Conservation (phyloP, 768 basidiomycete species). For the Boletus rubroflammeus region DNA sequence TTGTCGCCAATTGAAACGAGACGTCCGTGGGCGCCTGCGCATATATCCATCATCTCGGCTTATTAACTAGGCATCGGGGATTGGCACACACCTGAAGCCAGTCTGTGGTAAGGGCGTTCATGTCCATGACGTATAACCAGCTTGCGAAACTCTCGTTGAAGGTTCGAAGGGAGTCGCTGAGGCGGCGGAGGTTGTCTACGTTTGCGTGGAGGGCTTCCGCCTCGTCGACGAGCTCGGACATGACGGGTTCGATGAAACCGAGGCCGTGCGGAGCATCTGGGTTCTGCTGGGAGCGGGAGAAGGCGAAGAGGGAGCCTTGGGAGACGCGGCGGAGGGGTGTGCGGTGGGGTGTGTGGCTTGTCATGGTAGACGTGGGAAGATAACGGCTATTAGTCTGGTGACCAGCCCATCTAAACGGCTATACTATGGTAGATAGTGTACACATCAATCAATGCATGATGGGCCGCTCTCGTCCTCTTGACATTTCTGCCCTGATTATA, state of each 20-base stretch:
- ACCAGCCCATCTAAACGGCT: too few relatives aligned
- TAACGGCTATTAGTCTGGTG: too few relatives aligned
- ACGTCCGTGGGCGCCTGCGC: slow-evolving; percentile 55
- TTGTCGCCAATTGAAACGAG: slow-evolving; percentile 56
- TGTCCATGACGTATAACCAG: slow-evolving; percentile 87
- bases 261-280: slow-evolving; percentile 80
- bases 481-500: not conserved
- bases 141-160: slow-evolving; percentile 95
- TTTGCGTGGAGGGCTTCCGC: slow-evolving; percentile 76
- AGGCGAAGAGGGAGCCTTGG: slow-evolving; percentile 83
- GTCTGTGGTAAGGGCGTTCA: slow-evolving; percentile 92
- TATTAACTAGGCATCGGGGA: not conserved
- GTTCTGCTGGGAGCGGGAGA: slow-evolving; percentile 67
- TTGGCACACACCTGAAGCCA: slow-evolving; percentile 68
- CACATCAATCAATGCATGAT: not conserved
- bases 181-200: slow-evolving; percentile 61
- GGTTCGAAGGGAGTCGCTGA: slow-evolving; percentile 71
- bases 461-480: too few relatives aligned
- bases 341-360: slow-evolving; percentile 42
- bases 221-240: slow-evolving; percentile 87
- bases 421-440: too few relatives aligned
- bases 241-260: slow-evolving; percentile 78
- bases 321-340: slow-evolving; percentile 89
- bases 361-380: slow-evolving; percentile 6
- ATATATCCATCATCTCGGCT: not conserved